Conservation (phyloP, 345 rosid genomes). For the Melastoma malabathricum region DNA sequence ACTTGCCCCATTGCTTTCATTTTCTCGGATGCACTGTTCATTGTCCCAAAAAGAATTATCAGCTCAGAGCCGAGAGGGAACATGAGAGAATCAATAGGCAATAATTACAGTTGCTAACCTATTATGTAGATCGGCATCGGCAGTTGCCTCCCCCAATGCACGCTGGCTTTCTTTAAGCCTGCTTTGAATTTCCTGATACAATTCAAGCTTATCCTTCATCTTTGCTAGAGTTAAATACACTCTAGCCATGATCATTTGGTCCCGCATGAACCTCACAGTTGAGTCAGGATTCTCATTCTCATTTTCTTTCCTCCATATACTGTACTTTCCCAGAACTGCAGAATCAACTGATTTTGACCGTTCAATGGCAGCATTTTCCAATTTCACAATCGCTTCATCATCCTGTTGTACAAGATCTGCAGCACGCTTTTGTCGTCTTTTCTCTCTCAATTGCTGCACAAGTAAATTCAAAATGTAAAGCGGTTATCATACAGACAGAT, state of each 20-base stretch:
- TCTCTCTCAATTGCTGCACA: slow-evolving; percentile 81
- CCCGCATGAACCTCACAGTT: slow-evolving; percentile 78
- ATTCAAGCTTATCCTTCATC: slow-evolving; percentile 52
- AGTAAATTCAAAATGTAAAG: slow-evolving; percentile 2
- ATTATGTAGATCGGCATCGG: slow-evolving; percentile 69
- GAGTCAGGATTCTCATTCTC: slow-evolving; percentile 86
- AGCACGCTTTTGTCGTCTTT: slow-evolving; percentile 66
- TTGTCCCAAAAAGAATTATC: slow-evolving; percentile 6
- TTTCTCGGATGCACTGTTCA: slow-evolving; percentile 60
- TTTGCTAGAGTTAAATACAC: slow-evolving; percentile 74
- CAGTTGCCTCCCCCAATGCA: slow-evolving; percentile 53
- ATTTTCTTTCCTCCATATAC: slow-evolving; percentile 84
- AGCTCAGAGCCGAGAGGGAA: no score
- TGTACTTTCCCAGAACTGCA: slow-evolving; percentile 89
- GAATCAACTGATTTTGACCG: slow-evolving; percentile 92
- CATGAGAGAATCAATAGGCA: background rate
- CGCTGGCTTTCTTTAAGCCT: slow-evolving; percentile 84
- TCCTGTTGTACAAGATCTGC: slow-evolving; percentile 58
- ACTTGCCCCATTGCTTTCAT: slow-evolving; percentile 86
- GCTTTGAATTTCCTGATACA: slow-evolving; percentile 61
- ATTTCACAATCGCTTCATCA: slow-evolving; percentile 56
- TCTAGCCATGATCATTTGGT: slow-evolving; percentile 94
- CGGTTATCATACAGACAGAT: background rate
- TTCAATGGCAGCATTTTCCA: slow-evolving; percentile 92
- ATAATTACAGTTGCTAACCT: slow-evolving; percentile 30